Base-by-base conservation (phyloP, 768 basidiomycete species). In the Tylopilus sp. region DNA sequence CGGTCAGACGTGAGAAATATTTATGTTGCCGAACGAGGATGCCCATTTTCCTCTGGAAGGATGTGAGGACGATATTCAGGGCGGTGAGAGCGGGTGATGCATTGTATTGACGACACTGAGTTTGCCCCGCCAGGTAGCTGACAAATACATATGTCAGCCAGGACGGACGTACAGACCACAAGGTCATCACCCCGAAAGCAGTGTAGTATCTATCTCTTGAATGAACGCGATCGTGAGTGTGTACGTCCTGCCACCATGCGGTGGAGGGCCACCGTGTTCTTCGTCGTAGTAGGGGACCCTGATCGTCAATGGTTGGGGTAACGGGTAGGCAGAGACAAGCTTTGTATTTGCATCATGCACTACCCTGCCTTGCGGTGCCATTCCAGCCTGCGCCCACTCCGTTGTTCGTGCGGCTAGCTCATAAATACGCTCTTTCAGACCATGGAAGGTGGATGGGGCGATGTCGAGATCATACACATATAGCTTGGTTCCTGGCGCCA, bases 21-120 rank as follows among this genome's bases (percentile, higher is more conserved):
- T 77, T 72, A 56, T 81, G 80, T 50, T 72, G 68, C 10, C 80
- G 77, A 4, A 81, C 77, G 54, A 75, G 74, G 46, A 77, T 69
- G 4, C 81, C 80, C n/a, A 11, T 64, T 69, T 36, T 68, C n/a
- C n/a, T n/a, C n/a, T n/a, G n/a, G n/a, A n/a, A n/a, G n/a, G n/a
- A n/a, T n/a, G n/a, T n/a, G n/a, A n/a, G n/a, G n/a, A n/a, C n/a
- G n/a, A n/a, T n/a, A n/a, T n/a, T n/a, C n/a, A n/a, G n/a, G n/a
- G n/a, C n/a, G n/a, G n/a, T n/a, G n/a, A n/a, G n/a, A n/a, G n/a
- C n/a, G n/a, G n/a, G 71, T 26, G 70, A 67, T 7, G 80, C 76
- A 46, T 77, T 67, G 21, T 75, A 65, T 29, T 77, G 71, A 24
- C 11, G 14, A 28, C 2, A 24, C 25, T n/a, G n/a, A n/a, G n/a